Evolutionary conservation across 768 basidiomycete genomes (phyloP), one percentile per base, ranked within the genome.

Genomic region (Pholiota microspora): DNA sequence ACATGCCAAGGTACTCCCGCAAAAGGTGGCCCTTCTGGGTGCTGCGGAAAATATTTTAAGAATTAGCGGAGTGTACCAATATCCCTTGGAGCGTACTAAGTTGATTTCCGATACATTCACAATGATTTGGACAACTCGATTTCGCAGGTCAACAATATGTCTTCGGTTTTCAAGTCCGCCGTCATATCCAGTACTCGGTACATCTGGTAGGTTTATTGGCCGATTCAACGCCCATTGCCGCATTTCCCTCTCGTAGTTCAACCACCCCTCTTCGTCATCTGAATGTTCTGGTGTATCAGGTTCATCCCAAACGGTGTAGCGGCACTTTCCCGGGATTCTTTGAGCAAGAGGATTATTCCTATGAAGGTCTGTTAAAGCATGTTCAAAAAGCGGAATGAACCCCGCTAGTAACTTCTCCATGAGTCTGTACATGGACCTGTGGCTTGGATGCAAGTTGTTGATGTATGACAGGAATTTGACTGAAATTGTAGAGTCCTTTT

Each of bases 341-440:
- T 69, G 76, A 7, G 48, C 49, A 1, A 76, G 63, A 2, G 77
- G 76, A 55, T 82, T 81, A 57, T 76, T 76, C 27, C 74, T 67
- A 55, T 81, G 78, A 29, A 82, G 62, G 59, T 83, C 81, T 1
- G 80, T 81, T 12, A 83, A 70, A 15, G 73, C 69, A 51, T 75
- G 76, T 57, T 82, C 81, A 61, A 83, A 80, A 10, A 82, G 64
- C 12, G 81, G 80, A 10, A 83, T 56, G 32, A 75, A 71, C 1
- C 57, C 54, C 1, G 66, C 59, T 5, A 83, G 64, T 24, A 75
- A 59, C 15, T 52, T 52, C 53, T 70, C 66, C 7, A 80, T 61
- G 13, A 62, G 64, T 23, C 38, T 15, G 59, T 77, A 77, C 10
- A 74, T 62, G 15, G 56, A 24, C 13, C 35, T 40, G 51, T 50